Evolutionary conservation across 768 basidiomycete genomes (phyloP), one percentile per base, ranked within the genome.

Genomic region (Boletellus emodensis): DNA sequence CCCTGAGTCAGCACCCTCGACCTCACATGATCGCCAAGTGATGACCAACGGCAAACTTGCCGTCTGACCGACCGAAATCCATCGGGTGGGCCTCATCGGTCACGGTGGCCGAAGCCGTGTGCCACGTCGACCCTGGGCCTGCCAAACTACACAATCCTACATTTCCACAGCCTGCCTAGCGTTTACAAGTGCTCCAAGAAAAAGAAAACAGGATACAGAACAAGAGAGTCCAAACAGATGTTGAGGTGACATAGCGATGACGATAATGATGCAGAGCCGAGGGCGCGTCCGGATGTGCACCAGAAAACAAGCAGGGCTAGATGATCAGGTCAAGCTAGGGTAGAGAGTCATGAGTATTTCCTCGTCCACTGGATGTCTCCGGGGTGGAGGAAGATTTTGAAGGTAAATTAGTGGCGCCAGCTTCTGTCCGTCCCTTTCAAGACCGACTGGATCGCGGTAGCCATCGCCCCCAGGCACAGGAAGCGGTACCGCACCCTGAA

Each of bases 301-400:
- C 44, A 32, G 58, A 52, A 49, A 40, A 30, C 37, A 46, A 41
- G 28, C 6, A 32, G 8, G 51, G 13, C 48, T 49, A 39, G 60
- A 15, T 35, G 54, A 40, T 71, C 57, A 67, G 40, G 61, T 57
- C 49, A 66, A 35, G 15, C 59, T 65, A 50, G 75, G 66, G 36
- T 59, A 67, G 54, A 84, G 79, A 2, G 79, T 78, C 75, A 84
- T 84, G 44, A 89, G 71, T 6, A 83, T 82, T 61, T 80, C 77
- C 64, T 87, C 84, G 61, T 89, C 87, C 46, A 84, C 63, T 3
- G 84, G 83, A 62, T 88, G 86, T 41, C 87, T 78, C 46, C 78
- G 77, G 15, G 76, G 77, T 14, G 82, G 82, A 15, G 83, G 75
- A 12, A 79, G 74, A 22, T 73, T 79, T 63, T 79, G 75, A 17